Evolutionary conservation across 148 eudicot genomes (phyloP).

Genomic region (Rhododendron ovatum): DNA sequence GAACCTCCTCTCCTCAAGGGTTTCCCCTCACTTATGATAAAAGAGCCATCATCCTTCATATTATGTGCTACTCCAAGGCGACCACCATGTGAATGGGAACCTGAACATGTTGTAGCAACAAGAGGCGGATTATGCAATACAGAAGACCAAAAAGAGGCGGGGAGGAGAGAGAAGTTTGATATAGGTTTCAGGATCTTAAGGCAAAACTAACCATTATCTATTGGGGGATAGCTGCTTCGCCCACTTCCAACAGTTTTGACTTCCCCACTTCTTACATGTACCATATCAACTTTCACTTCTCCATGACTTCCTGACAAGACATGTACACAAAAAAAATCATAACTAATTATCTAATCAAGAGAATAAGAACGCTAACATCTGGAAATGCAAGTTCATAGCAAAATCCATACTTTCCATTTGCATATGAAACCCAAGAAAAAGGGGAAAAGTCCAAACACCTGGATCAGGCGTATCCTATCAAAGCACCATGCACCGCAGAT

Average conservation of each 20-base stretch:
- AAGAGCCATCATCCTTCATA: slow-evolving; percentile 60
- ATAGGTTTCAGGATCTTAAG: background rate
- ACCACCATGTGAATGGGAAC: slow-evolving; percentile 55
- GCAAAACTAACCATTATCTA: slow-evolving; percentile 50
- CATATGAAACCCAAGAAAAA: background rate
- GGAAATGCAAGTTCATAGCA: background rate
- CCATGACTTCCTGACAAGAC: slow-evolving; percentile 40
- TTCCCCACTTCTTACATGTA: slow-evolving; percentile 35
- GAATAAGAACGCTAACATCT: background rate
- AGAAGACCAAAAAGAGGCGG: background rate
- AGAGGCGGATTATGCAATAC: background rate
- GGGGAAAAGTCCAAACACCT: background rate
- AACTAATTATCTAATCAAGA: background rate
- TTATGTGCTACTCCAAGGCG: slow-evolving; percentile 58
- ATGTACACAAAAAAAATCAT: background rate
- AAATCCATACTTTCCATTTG: background rate
- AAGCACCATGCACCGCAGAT: background rate
- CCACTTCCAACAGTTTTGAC: slow-evolving; percentile 34
- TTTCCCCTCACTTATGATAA: slow-evolving; percentile 35
- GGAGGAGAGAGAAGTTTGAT: background rate
- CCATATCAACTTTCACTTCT: slow-evolving; percentile 42
- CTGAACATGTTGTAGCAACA: slow-evolving; percentile 28
- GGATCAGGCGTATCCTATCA: background rate
- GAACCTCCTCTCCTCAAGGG: slow-evolving; percentile 56
- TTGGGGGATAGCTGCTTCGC: slow-evolving; percentile 32